A percentile compares a stretch with the other conserved stretches of the same genome.
Evolutionary conservation across 495 filamentous ascomycete genomes (phyloP).

Genomic region (Penicillium daleae): DNA sequence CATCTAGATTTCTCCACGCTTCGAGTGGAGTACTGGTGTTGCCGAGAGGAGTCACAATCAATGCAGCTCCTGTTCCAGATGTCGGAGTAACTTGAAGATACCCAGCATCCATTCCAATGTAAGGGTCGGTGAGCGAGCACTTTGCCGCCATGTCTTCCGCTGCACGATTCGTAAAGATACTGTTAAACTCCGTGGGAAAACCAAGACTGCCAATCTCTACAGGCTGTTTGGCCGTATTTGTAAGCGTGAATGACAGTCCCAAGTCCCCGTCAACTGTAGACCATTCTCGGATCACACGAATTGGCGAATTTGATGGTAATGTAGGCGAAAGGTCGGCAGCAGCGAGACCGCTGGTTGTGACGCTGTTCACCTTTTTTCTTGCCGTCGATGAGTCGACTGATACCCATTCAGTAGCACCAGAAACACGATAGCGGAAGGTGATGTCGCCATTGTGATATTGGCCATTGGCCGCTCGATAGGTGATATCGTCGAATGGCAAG

Average conservation of each 20-base stretch:
- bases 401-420: conserved; percentile 34
- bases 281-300: conserved; percentile 52
- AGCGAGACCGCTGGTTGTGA: conserved; percentile 27
- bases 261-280: conserved; percentile 46
- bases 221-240: conserved; percentile 37
- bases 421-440: conserved; percentile 49
- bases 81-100: conserved; percentile 51
- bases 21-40: conserved; percentile 47
- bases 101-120: conserved; percentile 55
- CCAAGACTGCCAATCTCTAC: conserved; percentile 57
- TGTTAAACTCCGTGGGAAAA: conserved; percentile 59
- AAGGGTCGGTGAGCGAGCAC: conserved; percentile 53
- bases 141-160: conserved; percentile 42
- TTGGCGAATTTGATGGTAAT: conserved; percentile 25
- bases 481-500: conserved; percentile 48
- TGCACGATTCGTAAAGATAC: conserved; percentile 55
- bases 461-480: conserved; percentile 43
- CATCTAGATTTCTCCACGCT: conserved; percentile 50
- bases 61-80: conserved; percentile 45
- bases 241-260: conserved; percentile 49
- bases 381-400: conserved; percentile 41
- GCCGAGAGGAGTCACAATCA: conserved; percentile 52
- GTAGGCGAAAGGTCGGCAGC: conserved; percentile 39
- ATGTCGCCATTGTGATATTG: conserved; percentile 58
- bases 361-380: conserved; percentile 33